Base-by-base conservation (phyloP, 257 asterid species). In the Plectranthus barbatus region DNA sequence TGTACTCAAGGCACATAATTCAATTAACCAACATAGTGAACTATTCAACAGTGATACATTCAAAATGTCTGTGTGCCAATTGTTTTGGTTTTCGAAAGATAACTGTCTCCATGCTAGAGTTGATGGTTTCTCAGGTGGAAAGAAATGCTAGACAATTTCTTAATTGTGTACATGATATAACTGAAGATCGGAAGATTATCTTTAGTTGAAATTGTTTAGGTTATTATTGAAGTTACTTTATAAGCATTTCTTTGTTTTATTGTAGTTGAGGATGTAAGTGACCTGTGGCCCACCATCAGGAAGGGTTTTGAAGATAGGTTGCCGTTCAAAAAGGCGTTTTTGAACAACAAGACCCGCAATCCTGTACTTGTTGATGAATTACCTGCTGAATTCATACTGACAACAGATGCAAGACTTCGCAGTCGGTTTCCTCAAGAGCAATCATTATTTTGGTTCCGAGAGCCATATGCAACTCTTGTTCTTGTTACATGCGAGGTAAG, bases 261-360 rank as follows among this genome's bases (percentile, higher is more conserved):
- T 63, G 56, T 85, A 93, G 99, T 93, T 79, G 97, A 93, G 92
- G 99, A 93, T 82, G 96, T 87, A 64, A 87, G 88, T 60, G 99
- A 90, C 69, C 76, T 90, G 74, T 93, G 99, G 99, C 96, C 97
- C 52, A 74, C 71, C 37, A 69, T 90, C 51, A 87, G 81, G 82
- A 78, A 78, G 66, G 94, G 74, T 13, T 93, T 90, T 61, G 95
- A 93, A 71, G 96, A 74, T 72, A 79, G 90, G 83, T 59, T 93
- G 79, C 97, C 97, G 4, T 74, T 87, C 74, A 87, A 69, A 80
- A 82, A 66, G 64, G 95, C 82, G 59, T 79, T 71, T 33, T 83
- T 93, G 48, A 93, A 90, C 81, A 93, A 85, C 86, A 93, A 93
- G 81, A 87, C 99, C 51, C 97, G 94, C 11, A 90, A 93, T 83